Percentiles rank a stretch among this genome's conserved stretches.
Evolutionary conservation across 331 rosid species (phyloP).

Genomic region (Malus hybrid): DNA sequence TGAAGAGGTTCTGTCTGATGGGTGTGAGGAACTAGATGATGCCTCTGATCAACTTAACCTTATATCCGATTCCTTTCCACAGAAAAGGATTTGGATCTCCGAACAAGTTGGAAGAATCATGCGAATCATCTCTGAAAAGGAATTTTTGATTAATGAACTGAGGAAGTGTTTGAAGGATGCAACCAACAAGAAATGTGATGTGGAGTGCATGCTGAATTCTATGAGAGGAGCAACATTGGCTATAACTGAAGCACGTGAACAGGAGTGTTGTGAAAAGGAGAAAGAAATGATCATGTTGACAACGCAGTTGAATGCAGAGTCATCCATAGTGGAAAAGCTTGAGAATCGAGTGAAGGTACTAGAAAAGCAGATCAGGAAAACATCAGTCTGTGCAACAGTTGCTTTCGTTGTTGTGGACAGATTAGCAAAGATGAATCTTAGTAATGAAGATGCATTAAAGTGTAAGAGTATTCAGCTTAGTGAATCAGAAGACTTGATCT

Average conservation of each 20-base stretch:
- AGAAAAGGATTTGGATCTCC: constrained; percentile 86
- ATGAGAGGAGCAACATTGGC: constrained; percentile 74
- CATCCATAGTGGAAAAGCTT: constrained; percentile 33
- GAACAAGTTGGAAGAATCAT: constrained; percentile 67
- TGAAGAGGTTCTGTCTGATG: constrained; percentile 68
- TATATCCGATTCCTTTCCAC: constrained; percentile 67
- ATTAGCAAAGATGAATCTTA: constrained; percentile 53
- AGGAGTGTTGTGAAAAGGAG: constrained; percentile 53
- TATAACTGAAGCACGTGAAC: constrained; percentile 81
- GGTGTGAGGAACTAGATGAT: constrained; percentile 55
- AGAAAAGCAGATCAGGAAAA: constrained; percentile 37
- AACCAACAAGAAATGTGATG: constrained; percentile 66
- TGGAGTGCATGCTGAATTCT: constrained; percentile 86
- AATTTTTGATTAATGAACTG: constrained; percentile 65
- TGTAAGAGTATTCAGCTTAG: constrained; percentile 33
- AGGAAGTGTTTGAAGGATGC: constrained; percentile 79
- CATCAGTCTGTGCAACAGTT: constrained; percentile 66
- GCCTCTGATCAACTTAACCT: constrained; percentile 57
- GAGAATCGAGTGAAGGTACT: constrained; percentile 43
- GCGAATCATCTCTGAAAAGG: constrained; percentile 66
- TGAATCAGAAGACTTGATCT: constrained; percentile 41
- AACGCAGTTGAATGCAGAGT: constrained; percentile 38
- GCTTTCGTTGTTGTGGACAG: constrained; percentile 71
- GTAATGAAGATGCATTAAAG: constrained; percentile 41
- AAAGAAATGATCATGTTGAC: constrained; percentile 47